These are phyloP conservation scores for Aureobasidium subglaciale DNA, from an alignment of 2,329 filamentous ascomycete species.

Conservation along the genomic window DNA sequence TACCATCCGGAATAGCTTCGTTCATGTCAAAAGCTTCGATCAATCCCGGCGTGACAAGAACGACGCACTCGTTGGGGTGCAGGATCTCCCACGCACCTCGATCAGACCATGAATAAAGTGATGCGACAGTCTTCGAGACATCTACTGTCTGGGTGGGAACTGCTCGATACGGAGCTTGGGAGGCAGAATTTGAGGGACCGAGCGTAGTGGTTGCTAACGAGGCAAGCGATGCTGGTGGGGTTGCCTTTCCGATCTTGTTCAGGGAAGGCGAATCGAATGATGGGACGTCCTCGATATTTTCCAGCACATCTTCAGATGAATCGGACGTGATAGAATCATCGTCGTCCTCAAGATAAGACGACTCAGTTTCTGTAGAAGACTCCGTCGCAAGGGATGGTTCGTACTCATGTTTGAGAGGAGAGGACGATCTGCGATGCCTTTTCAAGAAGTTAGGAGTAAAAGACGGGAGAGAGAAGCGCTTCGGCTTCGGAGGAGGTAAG, in stretches of 20 bases:
- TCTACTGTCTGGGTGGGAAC: slow-evolving; percentile 40
- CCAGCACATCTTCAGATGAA: slow-evolving; percentile 44
- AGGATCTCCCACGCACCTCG: slow-evolving; percentile 55
- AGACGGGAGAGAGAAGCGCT: slow-evolving; percentile 22
- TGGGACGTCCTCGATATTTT: slow-evolving; percentile 16
- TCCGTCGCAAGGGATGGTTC: slow-evolving; percentile 71
- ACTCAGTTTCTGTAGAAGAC: slow-evolving; percentile 52
- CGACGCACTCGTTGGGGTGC: slow-evolving; percentile 55
- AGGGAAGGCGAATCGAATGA: slow-evolving; percentile 21
- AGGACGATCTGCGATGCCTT: slow-evolving; percentile 68
- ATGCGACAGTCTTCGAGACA: slow-evolving; percentile 50
- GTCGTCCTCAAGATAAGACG: slow-evolving; percentile 44
- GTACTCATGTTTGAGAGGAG: slow-evolving; percentile 94
- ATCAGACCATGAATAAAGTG: slow-evolving; percentile 58
- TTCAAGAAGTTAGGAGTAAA: slow-evolving; percentile 31
- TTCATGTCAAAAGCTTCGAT: slow-evolving; percentile 56
- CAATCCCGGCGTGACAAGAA: slow-evolving; percentile 56
- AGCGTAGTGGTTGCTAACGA: slow-evolving; percentile 46
- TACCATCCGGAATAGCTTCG: slow-evolving; percentile 36
- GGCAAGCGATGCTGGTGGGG: slow-evolving; percentile 23
- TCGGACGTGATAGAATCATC: slow-evolving; percentile 40
- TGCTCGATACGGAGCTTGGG: slow-evolving; percentile 61
- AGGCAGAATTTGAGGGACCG: slow-evolving; percentile 73
- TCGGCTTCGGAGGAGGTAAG: slow-evolving; percentile 15
- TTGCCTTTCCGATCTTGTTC: slow-evolving; percentile 28